Evolutionary conservation across 2,329 filamentous ascomycete species (phyloP).

Genomic region (Microascus cirrosus): DNA sequence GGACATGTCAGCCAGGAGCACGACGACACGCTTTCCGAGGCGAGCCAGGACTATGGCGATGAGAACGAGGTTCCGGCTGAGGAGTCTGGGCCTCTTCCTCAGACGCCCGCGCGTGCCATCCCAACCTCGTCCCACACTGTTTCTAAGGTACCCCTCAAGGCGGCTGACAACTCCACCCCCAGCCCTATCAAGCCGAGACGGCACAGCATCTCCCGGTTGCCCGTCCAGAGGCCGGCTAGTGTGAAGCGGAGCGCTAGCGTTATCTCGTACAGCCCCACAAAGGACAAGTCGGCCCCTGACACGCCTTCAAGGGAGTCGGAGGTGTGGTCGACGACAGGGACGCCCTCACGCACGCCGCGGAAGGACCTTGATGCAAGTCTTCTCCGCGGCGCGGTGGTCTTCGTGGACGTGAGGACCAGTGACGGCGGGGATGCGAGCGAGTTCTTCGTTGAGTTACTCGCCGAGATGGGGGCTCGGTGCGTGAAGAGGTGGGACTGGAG

Average conservation of each 20-base stretch:
- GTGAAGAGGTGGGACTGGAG: conserved; percentile 70
- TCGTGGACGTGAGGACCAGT: conserved; percentile 73
- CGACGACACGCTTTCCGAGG: conserved; percentile 44
- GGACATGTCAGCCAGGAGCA: conserved; percentile 9
- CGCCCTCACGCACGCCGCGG: conserved; percentile 39
- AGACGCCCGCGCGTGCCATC: conserved; percentile 45
- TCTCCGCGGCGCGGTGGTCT: conserved; percentile 63
- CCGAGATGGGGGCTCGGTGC: conserved; percentile 71
- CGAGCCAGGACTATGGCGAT: conserved; percentile 55
- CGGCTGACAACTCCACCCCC: conserved; percentile 47
- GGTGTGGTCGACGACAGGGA: conserved; percentile 41
- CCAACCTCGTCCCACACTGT: conserved; percentile 51
- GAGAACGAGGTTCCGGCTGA: conserved; percentile 51
- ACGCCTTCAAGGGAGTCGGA: conserved; percentile 30
- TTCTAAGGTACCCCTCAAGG: conserved; percentile 66
- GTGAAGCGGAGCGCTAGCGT: conserved; percentile 37
- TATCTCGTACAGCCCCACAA: conserved; percentile 42
- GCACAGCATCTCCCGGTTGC: conserved; percentile 36
- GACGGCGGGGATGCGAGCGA: conserved; percentile 71
- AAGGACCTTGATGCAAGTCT: conserved; percentile 41
- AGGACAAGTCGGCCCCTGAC: conserved; percentile 16
- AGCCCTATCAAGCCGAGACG: conserved; percentile 36
- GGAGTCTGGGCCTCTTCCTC: conserved; percentile 23
- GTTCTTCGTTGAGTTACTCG: conserved; percentile 71
- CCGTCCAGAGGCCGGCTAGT: conserved; percentile 27